These are phyloP conservation scores for Tricholoma sp. DNA, from an alignment of 768 basidiomycete species.

Conservation along the genomic window DNA sequence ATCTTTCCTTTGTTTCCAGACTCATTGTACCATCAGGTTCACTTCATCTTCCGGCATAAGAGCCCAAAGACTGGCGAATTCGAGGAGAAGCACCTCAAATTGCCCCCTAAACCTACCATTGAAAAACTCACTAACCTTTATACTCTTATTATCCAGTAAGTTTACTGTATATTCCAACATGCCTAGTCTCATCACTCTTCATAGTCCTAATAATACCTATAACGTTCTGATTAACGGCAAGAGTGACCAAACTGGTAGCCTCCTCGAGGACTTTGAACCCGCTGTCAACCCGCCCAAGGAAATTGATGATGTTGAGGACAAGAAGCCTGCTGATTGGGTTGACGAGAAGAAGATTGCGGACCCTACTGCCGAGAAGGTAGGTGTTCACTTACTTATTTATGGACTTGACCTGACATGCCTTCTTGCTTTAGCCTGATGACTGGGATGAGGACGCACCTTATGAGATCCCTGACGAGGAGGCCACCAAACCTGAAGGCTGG, in stretches of 20 bases:
- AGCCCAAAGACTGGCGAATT: constrained; percentile 88
- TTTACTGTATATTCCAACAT: constrained; percentile 8
- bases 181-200: constrained; percentile 2
- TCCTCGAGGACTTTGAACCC: constrained; percentile 92
- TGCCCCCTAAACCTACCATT: constrained; percentile 79
- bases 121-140: constrained; percentile 92
- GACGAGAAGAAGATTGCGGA: constrained; percentile 84
- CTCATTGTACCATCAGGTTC: constrained; percentile 47
- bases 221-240: constrained; percentile 89
- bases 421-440: constrained; percentile 65
- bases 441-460: constrained; percentile 98
- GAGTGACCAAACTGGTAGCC: constrained; percentile 68
- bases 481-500: constrained; percentile 92
- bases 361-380: constrained; percentile 75
- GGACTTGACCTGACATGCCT: neutral
- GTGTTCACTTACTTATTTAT: constrained; percentile 9
- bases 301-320: constrained; percentile 90
- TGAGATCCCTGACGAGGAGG: constrained; percentile 84
- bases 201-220: constrained; percentile 90
- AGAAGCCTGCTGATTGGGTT: constrained; percentile 92
- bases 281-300: constrained; percentile 89
- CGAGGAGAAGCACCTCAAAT: constrained; percentile 94
- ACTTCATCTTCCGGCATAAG: constrained; percentile 99
- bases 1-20: no score
- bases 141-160: constrained; percentile 89